Evolutionary conservation across 768 basidiomycete genomes (phyloP).

Genomic region (Psilocybe cubensis): DNA sequence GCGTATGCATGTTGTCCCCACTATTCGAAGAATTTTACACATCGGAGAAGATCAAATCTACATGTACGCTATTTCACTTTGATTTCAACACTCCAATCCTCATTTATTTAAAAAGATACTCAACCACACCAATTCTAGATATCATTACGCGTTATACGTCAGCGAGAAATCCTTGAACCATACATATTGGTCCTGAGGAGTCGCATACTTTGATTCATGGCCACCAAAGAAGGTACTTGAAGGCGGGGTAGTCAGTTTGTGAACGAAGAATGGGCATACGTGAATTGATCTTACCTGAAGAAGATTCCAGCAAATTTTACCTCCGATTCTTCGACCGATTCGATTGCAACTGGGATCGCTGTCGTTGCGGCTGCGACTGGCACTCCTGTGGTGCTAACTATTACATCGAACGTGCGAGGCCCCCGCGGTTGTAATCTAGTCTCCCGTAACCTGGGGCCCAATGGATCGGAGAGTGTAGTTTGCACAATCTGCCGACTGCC

Average conservation of each 20-base stretch:
- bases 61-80: too few species aligned
- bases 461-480: neutral
- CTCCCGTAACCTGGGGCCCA: neutral
- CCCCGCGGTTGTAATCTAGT: neutral
- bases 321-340: constrained; percentile 20
- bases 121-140: too few species aligned
- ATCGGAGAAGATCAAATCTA: too few species aligned
- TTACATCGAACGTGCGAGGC: neutral
- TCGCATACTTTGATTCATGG: constrained; percentile 65
- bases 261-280: neutral
- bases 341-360: neutral
- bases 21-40: too few species aligned
- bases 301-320: constrained; percentile 62
- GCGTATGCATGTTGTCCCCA: too few species aligned
- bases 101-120: too few species aligned
- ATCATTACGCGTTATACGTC: constrained; percentile 2
- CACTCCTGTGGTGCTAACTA: neutral
- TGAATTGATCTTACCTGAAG: constrained; percentile 69
- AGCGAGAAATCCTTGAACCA: constrained; percentile 67
- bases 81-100: too few species aligned
- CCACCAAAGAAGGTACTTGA: constrained; percentile 65
- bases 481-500: neutral
- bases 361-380: neutral
- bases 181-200: constrained; percentile 73
- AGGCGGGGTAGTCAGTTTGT: neutral